Conservation (phyloP, 1,284 basidiomycete species). For the Porodaedalea pini region DNA sequence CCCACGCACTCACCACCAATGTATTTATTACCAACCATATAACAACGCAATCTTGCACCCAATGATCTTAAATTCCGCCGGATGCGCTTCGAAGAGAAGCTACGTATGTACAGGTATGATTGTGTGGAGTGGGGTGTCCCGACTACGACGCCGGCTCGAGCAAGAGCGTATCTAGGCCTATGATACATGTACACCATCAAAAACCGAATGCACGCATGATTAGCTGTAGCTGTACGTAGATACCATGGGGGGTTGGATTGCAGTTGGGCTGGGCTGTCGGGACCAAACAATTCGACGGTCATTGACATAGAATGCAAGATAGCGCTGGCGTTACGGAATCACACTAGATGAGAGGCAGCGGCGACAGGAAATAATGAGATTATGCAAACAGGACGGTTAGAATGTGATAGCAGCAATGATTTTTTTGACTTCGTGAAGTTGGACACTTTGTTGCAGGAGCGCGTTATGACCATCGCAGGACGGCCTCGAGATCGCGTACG, state of each 20-base stretch:
- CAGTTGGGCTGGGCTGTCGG: background rate
- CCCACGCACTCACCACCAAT: no score
- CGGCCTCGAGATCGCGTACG: conserved; percentile 66
- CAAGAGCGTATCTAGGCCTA: background rate
- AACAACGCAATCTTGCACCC: background rate
- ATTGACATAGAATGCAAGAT: background rate
- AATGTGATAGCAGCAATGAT: no score
- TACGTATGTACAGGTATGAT: background rate
- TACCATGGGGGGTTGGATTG: no score
- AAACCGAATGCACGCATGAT: background rate
- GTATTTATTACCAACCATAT: background rate
- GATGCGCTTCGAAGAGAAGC: background rate
- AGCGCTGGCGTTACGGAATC: background rate
- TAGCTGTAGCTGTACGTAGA: no score
- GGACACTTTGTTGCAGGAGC: conserved; percentile 23
- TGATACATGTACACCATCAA: conserved; percentile 1
- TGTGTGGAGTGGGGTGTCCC: background rate
- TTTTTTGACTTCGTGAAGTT: no score
- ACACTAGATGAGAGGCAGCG: background rate
- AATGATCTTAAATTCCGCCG: no score
- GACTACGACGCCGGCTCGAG: background rate
- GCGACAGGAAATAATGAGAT: background rate
- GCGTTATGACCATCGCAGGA: conserved; percentile 60
- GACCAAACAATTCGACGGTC: no score
- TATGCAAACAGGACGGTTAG: no score